Conservation (phyloP, 2,329 filamentous ascomycete genomes). For the Trichoderma koningiopsis region DNA sequence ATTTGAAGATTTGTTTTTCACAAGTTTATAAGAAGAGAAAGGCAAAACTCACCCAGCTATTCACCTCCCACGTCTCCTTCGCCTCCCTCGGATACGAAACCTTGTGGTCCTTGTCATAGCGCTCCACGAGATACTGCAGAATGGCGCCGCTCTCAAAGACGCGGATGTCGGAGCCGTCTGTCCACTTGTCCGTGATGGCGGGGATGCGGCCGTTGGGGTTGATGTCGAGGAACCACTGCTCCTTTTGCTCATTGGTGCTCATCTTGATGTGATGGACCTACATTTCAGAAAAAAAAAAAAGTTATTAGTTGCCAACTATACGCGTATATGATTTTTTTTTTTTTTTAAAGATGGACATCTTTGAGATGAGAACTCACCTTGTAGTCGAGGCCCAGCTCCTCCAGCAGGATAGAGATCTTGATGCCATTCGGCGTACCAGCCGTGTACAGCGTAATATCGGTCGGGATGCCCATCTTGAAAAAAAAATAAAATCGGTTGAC, state of each 20-base stretch:
- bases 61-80: constrained; percentile 76
- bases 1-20: neutral
- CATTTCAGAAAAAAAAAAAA: no score
- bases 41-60: constrained; percentile 64
- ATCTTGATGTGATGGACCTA: constrained; percentile 67
- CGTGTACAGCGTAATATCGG: constrained; percentile 81
- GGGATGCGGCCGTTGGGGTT: constrained; percentile 94
- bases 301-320: neutral
- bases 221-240: constrained; percentile 86
- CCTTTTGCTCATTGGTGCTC: constrained; percentile 74
- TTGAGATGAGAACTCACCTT: constrained; percentile 49
- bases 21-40: neutral
- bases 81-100: constrained; percentile 75
- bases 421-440: constrained; percentile 84
- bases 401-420: constrained; percentile 83
- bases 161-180: constrained; percentile 70
- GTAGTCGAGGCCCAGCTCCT: constrained; percentile 84
- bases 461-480: constrained; percentile 38
- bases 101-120: constrained; percentile 81
- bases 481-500: constrained; percentile 26
- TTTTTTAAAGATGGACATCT: no score
- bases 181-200: constrained; percentile 77
- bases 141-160: constrained; percentile 85
- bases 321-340: neutral
- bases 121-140: constrained; percentile 79